A percentile compares a stretch with the other conserved stretches of the same genome.
phyloP scores from a whole-genome alignment of 495 filamentous ascomycete species.

The Chaetomium tenue region DNA sequence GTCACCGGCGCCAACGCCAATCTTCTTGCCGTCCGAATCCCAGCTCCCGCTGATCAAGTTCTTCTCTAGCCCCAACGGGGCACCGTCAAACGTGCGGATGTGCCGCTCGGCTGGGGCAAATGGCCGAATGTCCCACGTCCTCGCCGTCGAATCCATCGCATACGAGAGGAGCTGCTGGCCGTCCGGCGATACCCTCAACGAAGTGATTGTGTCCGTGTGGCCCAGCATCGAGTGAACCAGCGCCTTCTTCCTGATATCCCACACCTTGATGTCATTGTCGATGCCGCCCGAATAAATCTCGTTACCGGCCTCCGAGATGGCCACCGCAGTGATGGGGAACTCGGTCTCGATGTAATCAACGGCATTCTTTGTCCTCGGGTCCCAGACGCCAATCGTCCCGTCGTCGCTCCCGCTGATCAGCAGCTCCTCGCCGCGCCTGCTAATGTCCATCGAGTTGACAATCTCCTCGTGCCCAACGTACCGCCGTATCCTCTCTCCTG shows the following conservation, averaged over 20 bases:
- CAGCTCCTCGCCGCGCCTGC: slow-evolving; percentile 83
- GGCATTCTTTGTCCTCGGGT: slow-evolving; percentile 86
- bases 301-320: slow-evolving; percentile 86
- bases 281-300: slow-evolving; percentile 95
- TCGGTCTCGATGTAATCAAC: slow-evolving; percentile 86
- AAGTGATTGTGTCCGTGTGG: slow-evolving; percentile 89
- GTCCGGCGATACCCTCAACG: slow-evolving; percentile 85
- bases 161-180: slow-evolving; percentile 87
- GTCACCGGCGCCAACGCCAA: slow-evolving; percentile 88
- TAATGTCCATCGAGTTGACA: slow-evolving; percentile 85
- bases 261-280: slow-evolving; percentile 95
- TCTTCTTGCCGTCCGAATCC: slow-evolving; percentile 80
- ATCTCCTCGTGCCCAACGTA: slow-evolving; percentile 93
- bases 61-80: slow-evolving; percentile 81
- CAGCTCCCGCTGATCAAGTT: slow-evolving; percentile 90
- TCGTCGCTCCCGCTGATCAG: slow-evolving; percentile 89
- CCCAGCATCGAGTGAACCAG: slow-evolving; percentile 84
- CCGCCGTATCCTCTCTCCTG: slow-evolving; percentile 79
- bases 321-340: slow-evolving; percentile 88
- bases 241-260: slow-evolving; percentile 89
- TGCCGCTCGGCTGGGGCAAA: slow-evolving; percentile 87
- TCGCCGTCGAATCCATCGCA: slow-evolving; percentile 86
- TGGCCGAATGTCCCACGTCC: slow-evolving; percentile 94
- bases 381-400: slow-evolving; percentile 93
- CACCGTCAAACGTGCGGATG: slow-evolving; percentile 83